These are phyloP conservation scores for Arabis hirsuta DNA, from an alignment of 345 rosid genomes.

Conservation along the genomic window DNA sequence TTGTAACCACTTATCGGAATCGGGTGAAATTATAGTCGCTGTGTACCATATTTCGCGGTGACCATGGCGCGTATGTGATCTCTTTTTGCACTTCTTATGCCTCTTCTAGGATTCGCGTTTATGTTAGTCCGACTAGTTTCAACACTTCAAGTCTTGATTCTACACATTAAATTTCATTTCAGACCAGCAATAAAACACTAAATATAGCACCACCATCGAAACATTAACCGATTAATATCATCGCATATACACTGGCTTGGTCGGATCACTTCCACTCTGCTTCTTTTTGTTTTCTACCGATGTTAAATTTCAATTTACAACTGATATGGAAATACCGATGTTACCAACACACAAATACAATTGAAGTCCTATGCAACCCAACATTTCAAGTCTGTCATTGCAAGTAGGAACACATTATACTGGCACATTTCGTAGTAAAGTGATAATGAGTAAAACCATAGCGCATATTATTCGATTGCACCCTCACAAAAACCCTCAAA, in stretches of 20 bases:
- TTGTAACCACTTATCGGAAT: not conserved
- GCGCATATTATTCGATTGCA: conserved; percentile 34
- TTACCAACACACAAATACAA: too few relatives aligned
- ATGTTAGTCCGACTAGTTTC: not conserved
- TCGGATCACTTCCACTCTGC: too few relatives aligned
- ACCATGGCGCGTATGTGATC: too few relatives aligned
- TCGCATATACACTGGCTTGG: too few relatives aligned
- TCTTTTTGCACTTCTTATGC: not conserved
- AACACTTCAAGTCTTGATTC: not conserved
- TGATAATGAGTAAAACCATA: too few relatives aligned
- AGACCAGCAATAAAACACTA: not conserved
- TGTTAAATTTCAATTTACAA: too few relatives aligned
- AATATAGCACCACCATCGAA: too few relatives aligned
- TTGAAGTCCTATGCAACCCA: too few relatives aligned
- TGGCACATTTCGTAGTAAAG: too few relatives aligned
- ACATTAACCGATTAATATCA: too few relatives aligned
- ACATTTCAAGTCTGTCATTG: not conserved
- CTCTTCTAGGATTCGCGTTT: not conserved
- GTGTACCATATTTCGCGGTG: not conserved
- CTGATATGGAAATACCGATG: too few relatives aligned
- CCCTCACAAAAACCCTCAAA: conserved; percentile 19
- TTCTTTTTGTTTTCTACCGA: not conserved
- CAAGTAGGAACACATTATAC: not conserved
- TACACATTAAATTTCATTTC: not conserved
- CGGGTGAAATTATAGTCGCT: not conserved